A percentile compares a stretch with the other conserved stretches of the same genome.
These are phyloP conservation scores for Mucor lusitanicus DNA, from an alignment of 371 early-diverging fungal species.

Conservation along the genomic window DNA sequence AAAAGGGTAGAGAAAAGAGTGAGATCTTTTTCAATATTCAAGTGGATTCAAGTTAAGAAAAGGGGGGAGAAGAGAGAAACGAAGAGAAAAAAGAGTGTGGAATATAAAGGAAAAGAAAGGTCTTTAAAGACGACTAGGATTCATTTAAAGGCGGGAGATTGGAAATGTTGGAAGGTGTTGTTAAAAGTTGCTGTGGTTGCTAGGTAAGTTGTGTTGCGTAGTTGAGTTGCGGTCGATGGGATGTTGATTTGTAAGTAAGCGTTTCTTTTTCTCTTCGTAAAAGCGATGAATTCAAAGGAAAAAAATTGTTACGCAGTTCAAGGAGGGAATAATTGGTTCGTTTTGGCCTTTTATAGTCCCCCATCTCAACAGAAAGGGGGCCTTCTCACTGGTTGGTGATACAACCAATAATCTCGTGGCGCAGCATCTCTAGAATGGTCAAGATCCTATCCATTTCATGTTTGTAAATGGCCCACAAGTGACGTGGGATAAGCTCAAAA, in stretches of 20 bases:
- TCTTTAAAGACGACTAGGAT: constrained; percentile 6
- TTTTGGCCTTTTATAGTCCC: constrained; percentile 10
- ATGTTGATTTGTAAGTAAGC: background rate
- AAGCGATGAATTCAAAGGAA: constrained; percentile 4
- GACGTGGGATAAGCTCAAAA: background rate
- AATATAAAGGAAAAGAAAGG: constrained; percentile 2
- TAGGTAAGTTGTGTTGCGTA: background rate
- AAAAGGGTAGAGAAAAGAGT: constrained; percentile 1
- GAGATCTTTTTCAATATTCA: background rate
- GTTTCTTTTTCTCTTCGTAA: background rate
- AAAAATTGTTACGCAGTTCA: constrained; percentile 26
- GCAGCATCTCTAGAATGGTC: constrained; percentile 13
- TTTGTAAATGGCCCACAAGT: background rate
- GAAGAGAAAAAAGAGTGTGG: background rate
- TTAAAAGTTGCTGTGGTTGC: background rate
- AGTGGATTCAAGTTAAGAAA: background rate
- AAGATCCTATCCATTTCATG: background rate
- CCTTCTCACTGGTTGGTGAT: background rate
- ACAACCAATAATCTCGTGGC: constrained; percentile 19
- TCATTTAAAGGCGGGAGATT: background rate
- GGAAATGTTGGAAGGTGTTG: background rate
- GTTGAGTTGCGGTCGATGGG: background rate
- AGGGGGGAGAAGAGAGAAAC: background rate
- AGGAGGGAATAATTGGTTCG: constrained; percentile 20
- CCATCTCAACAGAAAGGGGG: background rate